phyloP scores from a whole-genome alignment of 371 early-diverging fungal genomes.

The Choanephora cucurbitarum region DNA sequence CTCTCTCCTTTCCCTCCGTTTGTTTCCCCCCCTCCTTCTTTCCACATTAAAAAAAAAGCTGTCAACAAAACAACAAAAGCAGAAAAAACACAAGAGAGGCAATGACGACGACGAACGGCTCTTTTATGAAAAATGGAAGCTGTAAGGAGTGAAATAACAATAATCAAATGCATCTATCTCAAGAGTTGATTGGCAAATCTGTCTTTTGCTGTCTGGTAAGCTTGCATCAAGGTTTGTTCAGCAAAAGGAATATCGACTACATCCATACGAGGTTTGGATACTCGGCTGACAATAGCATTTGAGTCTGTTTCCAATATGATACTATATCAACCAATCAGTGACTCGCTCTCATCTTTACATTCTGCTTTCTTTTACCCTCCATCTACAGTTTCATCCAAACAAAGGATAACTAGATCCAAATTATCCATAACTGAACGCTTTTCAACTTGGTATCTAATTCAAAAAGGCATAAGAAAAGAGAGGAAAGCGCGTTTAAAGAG shows the following conservation, averaged over 20 bases:
- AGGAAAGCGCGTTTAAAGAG: neutral
- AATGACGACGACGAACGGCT: too few species aligned
- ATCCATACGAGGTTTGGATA: slow-evolving; percentile 86
- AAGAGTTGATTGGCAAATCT: slow-evolving; percentile 79
- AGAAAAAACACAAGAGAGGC: too few species aligned
- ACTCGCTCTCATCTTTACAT: neutral
- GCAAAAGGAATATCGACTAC: slow-evolving; percentile 81
- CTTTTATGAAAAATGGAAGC: neutral
- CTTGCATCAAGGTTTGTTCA: slow-evolving; percentile 91
- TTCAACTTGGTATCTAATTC: slow-evolving; percentile 82
- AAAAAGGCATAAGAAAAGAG: neutral
- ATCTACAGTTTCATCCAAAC: slow-evolving; percentile 95
- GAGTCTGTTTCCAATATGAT: slow-evolving; percentile 91
- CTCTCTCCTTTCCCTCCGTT: too few species aligned
- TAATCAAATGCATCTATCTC: slow-evolving; percentile 41
- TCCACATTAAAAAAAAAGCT: too few species aligned
- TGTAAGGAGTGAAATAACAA: neutral
- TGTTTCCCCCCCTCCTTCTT: too few species aligned
- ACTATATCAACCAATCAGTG: slow-evolving; percentile 27
- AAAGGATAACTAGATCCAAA: slow-evolving; percentile 87
- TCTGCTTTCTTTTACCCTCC: slow-evolving; percentile 70
- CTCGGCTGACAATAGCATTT: slow-evolving; percentile 83
- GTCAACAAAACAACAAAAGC: too few species aligned
- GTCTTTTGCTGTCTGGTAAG: slow-evolving; percentile 89
- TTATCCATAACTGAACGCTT: slow-evolving; percentile 90